Evolutionary conservation across 139 green algal genomes (phyloP), one percentile per base, ranked within the genome.

Genomic region (Klebsormidium nitens): DNA sequence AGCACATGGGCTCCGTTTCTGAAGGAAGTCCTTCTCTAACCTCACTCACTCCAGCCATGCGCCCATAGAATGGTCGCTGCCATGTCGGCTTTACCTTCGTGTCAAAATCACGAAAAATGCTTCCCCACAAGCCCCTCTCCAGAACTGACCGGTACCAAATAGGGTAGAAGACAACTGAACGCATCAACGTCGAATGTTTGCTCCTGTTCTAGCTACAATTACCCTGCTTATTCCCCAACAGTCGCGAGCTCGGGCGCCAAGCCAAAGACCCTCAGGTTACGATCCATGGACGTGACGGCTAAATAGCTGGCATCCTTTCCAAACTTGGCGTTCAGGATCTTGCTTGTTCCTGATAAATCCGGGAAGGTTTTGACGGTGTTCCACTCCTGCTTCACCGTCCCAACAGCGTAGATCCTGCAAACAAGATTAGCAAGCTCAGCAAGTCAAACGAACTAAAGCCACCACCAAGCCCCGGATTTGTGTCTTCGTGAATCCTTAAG

Each of bases 331-430:
- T 28, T 23, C 5, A 36, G 4, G 61, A 26, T 17, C 61, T 59
- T 26, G 74, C 67, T 29, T 66, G 65, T 78, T 29, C 65, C 71
- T 38, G 71, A 78, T 32, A 74, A 28, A 48, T 78, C 71, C 35
- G 62, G 62, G 64, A 78, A 52, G 19, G 64, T 78, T 42, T 78
- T 78, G 3, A 78, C 49, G 5, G 49, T 29, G n/a, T 64, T 64
- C 71, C 65, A 77, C n/a, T 78, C 71, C 52, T 72, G 62, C 64
- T 78, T 78, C 59, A 75, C 67, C 14, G 58, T 75, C 31, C 60
- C 39, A 38, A 78, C 65, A 31, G 71, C 19, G 32, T 77, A 67
- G 23, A 76, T 32, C 61, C 69, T 76, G 60, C 23, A 63, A 17
- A 2, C 0, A 8, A 14, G 55, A 14, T 8, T 23, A 50, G 14